These are phyloP conservation scores for Nemania sp. DNA, from an alignment of 2,329 filamentous ascomycete genomes.

Conservation along the genomic window DNA sequence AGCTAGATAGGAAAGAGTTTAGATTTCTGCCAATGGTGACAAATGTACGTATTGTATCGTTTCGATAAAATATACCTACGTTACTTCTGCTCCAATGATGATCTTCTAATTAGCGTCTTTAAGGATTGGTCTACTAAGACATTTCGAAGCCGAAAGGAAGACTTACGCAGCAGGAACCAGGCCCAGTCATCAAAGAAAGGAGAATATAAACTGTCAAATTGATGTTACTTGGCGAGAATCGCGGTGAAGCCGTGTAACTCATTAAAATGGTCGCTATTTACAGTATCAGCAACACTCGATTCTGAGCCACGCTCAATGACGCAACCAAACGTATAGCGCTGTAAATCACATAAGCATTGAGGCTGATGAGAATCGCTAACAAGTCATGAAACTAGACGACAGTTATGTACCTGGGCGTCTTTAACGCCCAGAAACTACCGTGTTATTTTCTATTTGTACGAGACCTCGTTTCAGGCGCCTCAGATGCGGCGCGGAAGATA, in stretches of 20 bases:
- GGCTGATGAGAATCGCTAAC: conserved; percentile 14
- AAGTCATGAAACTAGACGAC: conserved; percentile 9
- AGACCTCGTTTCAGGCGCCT: conserved; percentile 7
- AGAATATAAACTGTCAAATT: not conserved
- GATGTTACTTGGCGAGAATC: conserved; percentile 16
- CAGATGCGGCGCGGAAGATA: not conserved
- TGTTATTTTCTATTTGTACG: conserved; percentile 7
- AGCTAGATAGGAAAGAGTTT: conserved; percentile 13
- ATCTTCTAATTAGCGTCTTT: conserved; percentile 31
- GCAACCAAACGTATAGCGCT: not conserved
- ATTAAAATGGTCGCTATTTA: conserved; percentile 22
- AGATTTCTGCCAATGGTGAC: conserved; percentile 17
- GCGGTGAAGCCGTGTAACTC: conserved; percentile 32
- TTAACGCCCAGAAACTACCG: not conserved
- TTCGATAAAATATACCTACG: not conserved
- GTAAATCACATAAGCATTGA: not conserved
- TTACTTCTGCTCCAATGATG: conserved; percentile 21
- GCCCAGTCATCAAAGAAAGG: not conserved
- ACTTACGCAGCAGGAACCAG: conserved; percentile 4
- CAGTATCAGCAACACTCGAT: conserved; percentile 9
- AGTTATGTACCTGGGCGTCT: not conserved
- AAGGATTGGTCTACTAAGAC: conserved; percentile 2
- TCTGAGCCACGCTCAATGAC: conserved; percentile 4
- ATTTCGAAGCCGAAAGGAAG: conserved; percentile 18
- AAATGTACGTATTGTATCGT: conserved; percentile 17